Base-by-base conservation (phyloP, 2,329 filamentous ascomycete species). In the Trichophyton simii region DNA sequence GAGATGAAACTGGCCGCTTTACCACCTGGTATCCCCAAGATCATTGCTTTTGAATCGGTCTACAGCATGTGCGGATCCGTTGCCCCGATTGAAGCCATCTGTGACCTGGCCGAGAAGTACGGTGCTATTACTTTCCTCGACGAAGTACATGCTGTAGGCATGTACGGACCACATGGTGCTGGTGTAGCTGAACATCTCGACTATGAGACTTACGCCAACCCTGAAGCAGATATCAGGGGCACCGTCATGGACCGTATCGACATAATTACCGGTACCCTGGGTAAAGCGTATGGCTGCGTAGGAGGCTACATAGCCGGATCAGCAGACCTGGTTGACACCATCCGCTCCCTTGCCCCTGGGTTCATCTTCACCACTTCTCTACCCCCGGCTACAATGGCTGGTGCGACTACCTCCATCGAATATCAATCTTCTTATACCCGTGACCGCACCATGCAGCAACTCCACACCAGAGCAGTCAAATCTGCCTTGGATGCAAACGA, bases 41-140 rank as follows among this genome's bases (percentile, higher is more conserved):
- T 99, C 67, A 99, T 99, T 66, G 94, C 94, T 1, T 99, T 97
- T 66, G 94, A 99, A 77, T 96, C 91, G 34, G 94, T 99, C 2
- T 99, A 99, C 78, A 96, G 91, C 79, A 99, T 99, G 94, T 99
- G 94, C 72, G 94, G 94, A 65, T 96, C 91, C 15, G 89, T 99
- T 72, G 94, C 91, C 0, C 94, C 94, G 0, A 99, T 99, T 68
- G 89, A 91, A 76, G 87, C 87, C 71, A 97, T 99, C 65, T 97
- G 92, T 73, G 91, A 99, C 72, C 79, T 99, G 60, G 92, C 94
- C 8, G 91, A 97, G 65, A 96, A 96, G 79, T 99, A 99, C 73
- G 94, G 94, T 63, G 94, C 94, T 44, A 86, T 99, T 66, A 99
- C 94, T 68, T 99, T 99, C 75, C 80, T 96, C 72, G 94, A 99